Base-by-base conservation (phyloP, 129 eudicot species). In the Chrysanthemum lavandulifolium region DNA sequence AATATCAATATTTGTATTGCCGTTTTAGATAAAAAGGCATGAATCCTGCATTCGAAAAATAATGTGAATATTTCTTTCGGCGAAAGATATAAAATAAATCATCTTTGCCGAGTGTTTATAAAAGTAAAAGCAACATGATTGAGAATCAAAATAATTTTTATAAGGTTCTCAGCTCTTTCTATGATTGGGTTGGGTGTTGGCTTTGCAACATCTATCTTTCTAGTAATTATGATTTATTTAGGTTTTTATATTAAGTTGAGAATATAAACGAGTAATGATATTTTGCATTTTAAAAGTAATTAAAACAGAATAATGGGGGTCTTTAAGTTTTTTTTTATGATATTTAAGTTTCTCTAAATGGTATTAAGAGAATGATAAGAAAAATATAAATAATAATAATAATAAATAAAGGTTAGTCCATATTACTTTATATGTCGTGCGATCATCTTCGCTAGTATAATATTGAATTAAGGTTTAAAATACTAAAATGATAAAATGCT, bases 121-220 rank as follows among this genome's bases (percentile, higher is more conserved):
- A 66, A 75, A 66, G 79, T 6, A 75, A 75, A 75, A 75, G 67
- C 73, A 75, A 55, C 25, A 75, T 55, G 10, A 19, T 75, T 18
- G 67, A 50, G 79, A 75, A 75, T 66, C 79, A 66, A 66, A 75
- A 7, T 65, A 31, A 54, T 74, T 45, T 40, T 64, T 74, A 33
- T 65, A 63, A 7, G 61, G 58, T 60, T 73, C 61, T 73, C 60
- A 27, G 33, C 69, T 48, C 49, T 75, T 55, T 65, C 10, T 36
- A 75, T 66, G 73, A 66, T 75, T 75, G 60, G 21, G 9, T 75
- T 75, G 60, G 21, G 9, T 66, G 67, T 75, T 67, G 73, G 73
- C 59, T 58, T 65, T 21, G 31, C 11, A 45, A 13, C 72, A 67
- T 31, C 36, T 31, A 31, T 4, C 12, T 49, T 50, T 10, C 14